Evolutionary conservation across 495 filamentous ascomycete genomes (phyloP).

Genomic region (Astrothelium macrocarpum): DNA sequence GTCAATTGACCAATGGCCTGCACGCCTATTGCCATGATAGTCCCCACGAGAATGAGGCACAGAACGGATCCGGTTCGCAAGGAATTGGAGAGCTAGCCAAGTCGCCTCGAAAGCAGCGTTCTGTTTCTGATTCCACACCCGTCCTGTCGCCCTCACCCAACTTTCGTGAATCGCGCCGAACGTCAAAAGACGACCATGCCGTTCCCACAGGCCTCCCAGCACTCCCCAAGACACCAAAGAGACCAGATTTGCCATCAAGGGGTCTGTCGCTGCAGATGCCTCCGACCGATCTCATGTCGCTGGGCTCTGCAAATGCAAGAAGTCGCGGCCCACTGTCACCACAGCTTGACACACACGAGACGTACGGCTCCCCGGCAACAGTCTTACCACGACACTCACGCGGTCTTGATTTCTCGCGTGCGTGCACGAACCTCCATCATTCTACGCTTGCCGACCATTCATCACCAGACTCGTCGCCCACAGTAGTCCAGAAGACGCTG

Average conservation of each 20-base stretch:
- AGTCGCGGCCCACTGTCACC: slow-evolving; percentile 70
- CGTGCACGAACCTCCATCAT: slow-evolving; percentile 91
- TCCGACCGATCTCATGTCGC: slow-evolving; percentile 41
- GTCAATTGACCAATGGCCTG: not conserved
- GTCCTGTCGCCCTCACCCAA: slow-evolving; percentile 56
- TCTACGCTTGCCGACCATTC: slow-evolving; percentile 82
- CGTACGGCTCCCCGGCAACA: slow-evolving; percentile 74
- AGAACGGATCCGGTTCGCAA: not conserved
- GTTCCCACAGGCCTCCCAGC: slow-evolving; percentile 24
- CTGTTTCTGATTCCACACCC: slow-evolving; percentile 35
- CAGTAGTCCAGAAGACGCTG: slow-evolving; percentile 68
- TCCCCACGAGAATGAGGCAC: not conserved
- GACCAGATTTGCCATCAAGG: slow-evolving; percentile 48
- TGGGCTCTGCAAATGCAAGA: slow-evolving; percentile 45
- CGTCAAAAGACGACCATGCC: slow-evolving; percentile 74
- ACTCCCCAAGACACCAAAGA: slow-evolving; percentile 43
- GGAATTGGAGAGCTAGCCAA: not conserved
- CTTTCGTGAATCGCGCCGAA: slow-evolving; percentile 46
- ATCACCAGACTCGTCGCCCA: slow-evolving; percentile 90
- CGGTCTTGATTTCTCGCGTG: slow-evolving; percentile 84
- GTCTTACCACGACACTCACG: slow-evolving; percentile 78
- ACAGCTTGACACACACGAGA: slow-evolving; percentile 70
- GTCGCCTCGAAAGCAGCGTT: slow-evolving; percentile 28
- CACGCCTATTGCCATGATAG: slow-evolving; percentile 3
- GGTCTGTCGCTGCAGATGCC: slow-evolving; percentile 70